Evolutionary conservation across 192 early-diverging fungal genomes (phyloP).

Genomic region (Backusella mclennaniae): DNA sequence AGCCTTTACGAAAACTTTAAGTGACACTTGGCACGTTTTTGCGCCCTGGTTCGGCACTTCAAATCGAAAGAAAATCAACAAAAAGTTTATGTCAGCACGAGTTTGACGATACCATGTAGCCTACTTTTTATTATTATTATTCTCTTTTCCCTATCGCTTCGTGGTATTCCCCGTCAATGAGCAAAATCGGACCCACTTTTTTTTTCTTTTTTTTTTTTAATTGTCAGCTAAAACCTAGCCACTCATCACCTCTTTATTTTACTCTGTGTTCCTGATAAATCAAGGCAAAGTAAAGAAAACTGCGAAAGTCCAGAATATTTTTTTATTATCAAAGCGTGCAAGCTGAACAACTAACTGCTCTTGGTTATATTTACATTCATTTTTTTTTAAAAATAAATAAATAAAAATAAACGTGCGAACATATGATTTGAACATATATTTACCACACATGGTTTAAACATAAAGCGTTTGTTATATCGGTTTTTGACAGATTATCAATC

Average conservation of each 20-base stretch:
- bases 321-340: background rate
- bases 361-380: background rate
- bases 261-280: background rate
- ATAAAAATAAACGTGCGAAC: background rate
- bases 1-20: background rate
- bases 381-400: background rate
- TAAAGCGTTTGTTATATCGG: background rate
- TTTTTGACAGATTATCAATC: background rate
- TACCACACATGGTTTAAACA: background rate
- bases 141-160: background rate
- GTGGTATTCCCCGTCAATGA: background rate
- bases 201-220: background rate
- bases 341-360: background rate
- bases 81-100: constrained; percentile 1
- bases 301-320: background rate
- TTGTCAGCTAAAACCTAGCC: constrained; percentile 2
- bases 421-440: background rate
- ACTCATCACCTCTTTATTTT: background rate
- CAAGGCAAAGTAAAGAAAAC: background rate
- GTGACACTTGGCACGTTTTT: constrained; percentile 4
- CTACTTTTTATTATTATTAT: background rate
- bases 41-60: background rate
- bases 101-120: background rate
- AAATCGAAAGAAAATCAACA: background rate
- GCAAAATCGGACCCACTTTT: background rate